Evolutionary conservation across 495 filamentous ascomycete genomes (phyloP).

Genomic region (Elasticomyces elasticus): DNA sequence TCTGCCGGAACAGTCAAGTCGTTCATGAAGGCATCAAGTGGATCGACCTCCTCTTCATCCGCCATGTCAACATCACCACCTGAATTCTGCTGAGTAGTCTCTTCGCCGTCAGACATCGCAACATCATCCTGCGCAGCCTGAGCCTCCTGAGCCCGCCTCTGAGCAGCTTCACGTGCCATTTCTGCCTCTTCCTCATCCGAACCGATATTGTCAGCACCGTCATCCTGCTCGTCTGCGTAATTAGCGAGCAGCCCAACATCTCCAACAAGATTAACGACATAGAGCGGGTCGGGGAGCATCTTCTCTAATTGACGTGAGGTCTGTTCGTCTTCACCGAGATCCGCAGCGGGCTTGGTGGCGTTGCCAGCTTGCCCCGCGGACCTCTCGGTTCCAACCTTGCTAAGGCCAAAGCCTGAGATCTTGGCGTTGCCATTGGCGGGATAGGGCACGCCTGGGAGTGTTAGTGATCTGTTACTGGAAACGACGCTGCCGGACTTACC

Average conservation of each 20-base stretch:
- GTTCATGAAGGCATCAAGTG: slow-evolving; percentile 93
- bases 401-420: slow-evolving; percentile 75
- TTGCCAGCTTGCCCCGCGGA: slow-evolving; percentile 14
- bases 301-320: slow-evolving; percentile 25
- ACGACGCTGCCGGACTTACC: slow-evolving; percentile 1
- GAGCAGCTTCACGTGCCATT: slow-evolving; percentile 68
- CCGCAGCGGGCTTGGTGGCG: slow-evolving; percentile 54
- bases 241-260: slow-evolving; percentile 49
- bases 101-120: slow-evolving; percentile 34
- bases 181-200: slow-evolving; percentile 82
- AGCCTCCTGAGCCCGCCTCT: slow-evolving; percentile 60
- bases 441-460: slow-evolving; percentile 26
- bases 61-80: slow-evolving; percentile 42
- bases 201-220: slow-evolving; percentile 65
- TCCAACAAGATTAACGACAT: slow-evolving; percentile 39
- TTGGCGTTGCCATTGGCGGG: slow-evolving; percentile 55
- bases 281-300: slow-evolving; percentile 23
- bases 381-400: slow-evolving; percentile 56
- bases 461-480: slow-evolving; percentile 7
- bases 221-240: slow-evolving; percentile 53
- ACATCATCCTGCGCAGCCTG: slow-evolving; percentile 42
- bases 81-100: slow-evolving; percentile 10
- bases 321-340: slow-evolving; percentile 47
- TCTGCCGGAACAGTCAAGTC: slow-evolving; percentile 43
- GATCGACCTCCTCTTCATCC: slow-evolving; percentile 65